Evolutionary conservation across 2,329 filamentous ascomycete species (phyloP), one percentile per base, ranked within the genome.

Genomic region (Hypomyces rosellus): DNA sequence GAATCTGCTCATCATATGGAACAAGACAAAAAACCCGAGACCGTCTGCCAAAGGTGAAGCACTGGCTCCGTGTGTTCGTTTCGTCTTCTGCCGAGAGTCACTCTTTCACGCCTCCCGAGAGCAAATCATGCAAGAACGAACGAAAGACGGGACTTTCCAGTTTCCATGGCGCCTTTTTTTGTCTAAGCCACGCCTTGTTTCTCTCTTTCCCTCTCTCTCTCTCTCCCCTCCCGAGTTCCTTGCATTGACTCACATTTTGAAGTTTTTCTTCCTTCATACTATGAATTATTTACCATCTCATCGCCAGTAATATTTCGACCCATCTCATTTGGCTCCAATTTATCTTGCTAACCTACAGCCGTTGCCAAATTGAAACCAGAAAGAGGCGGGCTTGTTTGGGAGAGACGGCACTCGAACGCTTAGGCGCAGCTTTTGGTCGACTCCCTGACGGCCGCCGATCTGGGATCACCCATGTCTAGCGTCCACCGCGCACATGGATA

Each of bases 401-500:
- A 34, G 36, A 34, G 16, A 49, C 47, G 40, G 47, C 47, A 49
- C 41, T 45, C 50, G 41, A 18, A 20, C 49, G 38, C 37, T 40
- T 44, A 47, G 36, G 42, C 25, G 25, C 25, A 30, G 9, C 25
- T 30, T 25, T 8, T 7, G 25, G 25, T 30, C 25, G 40, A 44
- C 52, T 59, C 54, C 54, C 56, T 54, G 58, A 56, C 51, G 52
- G 53, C 45, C 52, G 49, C 51, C 55, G 56, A 59, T 57, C 60
- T 52, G 54, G 61, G 62, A 57, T 57, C 3, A 51, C 50, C 63
- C 61, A 50, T 61, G 61, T 61, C 59, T 57, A 57, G 56, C 40
- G 52, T 54, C 41, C 47, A 52, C 25, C 9, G 41, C 55, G 54
- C 51, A 58, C 54, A 61, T 50, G 48, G 50, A 54, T 50, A 33